These are phyloP conservation scores for Ascochyta pisi DNA, from an alignment of 2,329 filamentous ascomycete genomes.

Conservation along the genomic window DNA sequence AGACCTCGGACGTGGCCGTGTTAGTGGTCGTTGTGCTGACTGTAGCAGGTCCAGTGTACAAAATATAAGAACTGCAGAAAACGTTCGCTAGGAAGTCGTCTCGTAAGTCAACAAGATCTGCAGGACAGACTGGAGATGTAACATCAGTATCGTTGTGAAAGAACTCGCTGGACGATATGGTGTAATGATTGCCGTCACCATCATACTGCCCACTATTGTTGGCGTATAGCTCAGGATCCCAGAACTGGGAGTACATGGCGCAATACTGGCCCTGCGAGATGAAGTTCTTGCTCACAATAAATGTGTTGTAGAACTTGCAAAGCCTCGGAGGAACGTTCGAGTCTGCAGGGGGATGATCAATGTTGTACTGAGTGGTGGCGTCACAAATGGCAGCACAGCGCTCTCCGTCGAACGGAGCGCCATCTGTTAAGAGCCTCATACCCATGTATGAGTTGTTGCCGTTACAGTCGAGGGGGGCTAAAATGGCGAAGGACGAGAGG, in stretches of 20 bases:
- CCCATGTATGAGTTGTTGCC: constrained; percentile 3
- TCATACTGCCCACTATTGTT: constrained; percentile 2
- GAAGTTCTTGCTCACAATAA: constrained; percentile 37
- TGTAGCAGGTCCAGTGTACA: not conserved
- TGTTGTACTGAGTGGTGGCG: not conserved
- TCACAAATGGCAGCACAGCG: constrained; percentile 1
- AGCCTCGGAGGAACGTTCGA: not conserved
- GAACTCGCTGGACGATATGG: constrained; percentile 4
- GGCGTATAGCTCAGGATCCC: constrained; percentile 4
- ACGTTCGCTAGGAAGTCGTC: not conserved
- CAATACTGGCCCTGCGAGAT: constrained; percentile 43
- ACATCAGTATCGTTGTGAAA: not conserved
- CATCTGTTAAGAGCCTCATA: not conserved
- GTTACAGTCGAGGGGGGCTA: constrained; percentile 4
- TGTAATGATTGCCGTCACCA: not conserved
- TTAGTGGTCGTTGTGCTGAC: not conserved
- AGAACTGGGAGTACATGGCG: constrained; percentile 21
- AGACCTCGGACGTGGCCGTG: not conserved
- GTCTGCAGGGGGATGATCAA: not conserved
- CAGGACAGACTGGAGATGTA: constrained; percentile 1
- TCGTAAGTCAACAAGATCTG: not conserved
- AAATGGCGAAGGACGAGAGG: not conserved
- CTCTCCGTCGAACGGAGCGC: not conserved
- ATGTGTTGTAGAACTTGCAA: constrained; percentile 45
- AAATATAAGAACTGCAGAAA: constrained; percentile 4